Evolutionary conservation across 2,329 filamentous ascomycete species (phyloP).

Genomic region (Pestalotiopsis sp.): DNA sequence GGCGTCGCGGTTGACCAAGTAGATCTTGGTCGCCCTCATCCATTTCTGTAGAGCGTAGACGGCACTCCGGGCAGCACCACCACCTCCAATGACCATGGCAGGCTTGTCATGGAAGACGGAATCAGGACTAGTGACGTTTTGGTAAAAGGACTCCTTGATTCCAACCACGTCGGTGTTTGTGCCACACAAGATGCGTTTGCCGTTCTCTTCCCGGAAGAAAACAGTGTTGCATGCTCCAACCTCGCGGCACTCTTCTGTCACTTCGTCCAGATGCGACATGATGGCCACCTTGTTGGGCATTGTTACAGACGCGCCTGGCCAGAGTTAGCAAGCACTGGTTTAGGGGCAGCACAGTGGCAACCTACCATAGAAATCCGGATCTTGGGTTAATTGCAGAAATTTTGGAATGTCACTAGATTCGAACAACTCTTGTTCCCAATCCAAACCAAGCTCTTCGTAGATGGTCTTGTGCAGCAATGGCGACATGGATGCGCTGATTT

Average conservation of each 20-base stretch:
- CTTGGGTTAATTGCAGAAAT: slow-evolving; percentile 54
- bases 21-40: slow-evolving; percentile 69
- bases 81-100: slow-evolving; percentile 75
- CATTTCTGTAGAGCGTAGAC: slow-evolving; percentile 75
- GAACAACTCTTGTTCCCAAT: slow-evolving; percentile 55
- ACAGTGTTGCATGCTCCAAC: slow-evolving; percentile 83
- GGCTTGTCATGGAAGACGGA: slow-evolving; percentile 59
- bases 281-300: slow-evolving; percentile 86
- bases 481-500: slow-evolving; percentile 57
- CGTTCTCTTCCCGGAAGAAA: slow-evolving; percentile 58
- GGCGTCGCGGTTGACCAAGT: slow-evolving; percentile 75
- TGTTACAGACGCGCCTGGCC: slow-evolving; percentile 68
- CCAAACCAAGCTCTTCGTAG: slow-evolving; percentile 51
- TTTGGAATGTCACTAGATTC: slow-evolving; percentile 52
- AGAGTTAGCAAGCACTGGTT: not conserved
- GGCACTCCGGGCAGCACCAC: slow-evolving; percentile 76
- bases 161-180: slow-evolving; percentile 84
- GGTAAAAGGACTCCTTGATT: slow-evolving; percentile 71
- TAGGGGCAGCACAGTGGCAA: not conserved
- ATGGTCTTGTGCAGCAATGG: slow-evolving; percentile 57
- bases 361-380: slow-evolving; percentile 65
- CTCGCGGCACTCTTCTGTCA: slow-evolving; percentile 72
- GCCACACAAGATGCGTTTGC: slow-evolving; percentile 62
- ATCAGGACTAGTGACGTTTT: slow-evolving; percentile 51
- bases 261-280: slow-evolving; percentile 70